phyloP scores from a whole-genome alignment of 2,329 filamentous ascomycete species.

The Alternaria rosae region DNA sequence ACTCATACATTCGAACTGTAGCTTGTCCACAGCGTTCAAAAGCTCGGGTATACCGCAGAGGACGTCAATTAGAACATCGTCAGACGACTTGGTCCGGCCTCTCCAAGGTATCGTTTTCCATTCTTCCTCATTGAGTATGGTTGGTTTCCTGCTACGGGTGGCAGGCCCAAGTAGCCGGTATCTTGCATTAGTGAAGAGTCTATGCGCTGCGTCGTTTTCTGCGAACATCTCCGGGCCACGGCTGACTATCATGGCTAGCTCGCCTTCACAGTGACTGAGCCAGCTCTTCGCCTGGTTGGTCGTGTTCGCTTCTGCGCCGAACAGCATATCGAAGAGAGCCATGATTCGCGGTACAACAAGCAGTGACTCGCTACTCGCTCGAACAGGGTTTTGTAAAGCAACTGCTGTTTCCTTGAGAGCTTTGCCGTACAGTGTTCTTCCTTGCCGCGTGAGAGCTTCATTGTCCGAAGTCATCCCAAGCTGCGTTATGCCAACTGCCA shows the following conservation, averaged over 20 bases:
- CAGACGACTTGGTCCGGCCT: conserved; percentile 39
- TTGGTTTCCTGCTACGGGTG: conserved; percentile 48
- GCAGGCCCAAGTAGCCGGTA: conserved; percentile 28
- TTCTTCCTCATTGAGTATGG: conserved; percentile 36
- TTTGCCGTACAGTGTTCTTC: conserved; percentile 34
- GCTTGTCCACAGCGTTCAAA: conserved; percentile 38
- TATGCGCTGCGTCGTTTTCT: conserved; percentile 25
- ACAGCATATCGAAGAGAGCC: conserved; percentile 40
- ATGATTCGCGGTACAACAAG: conserved; percentile 35
- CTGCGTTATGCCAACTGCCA: conserved; percentile 35
- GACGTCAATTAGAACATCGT: conserved; percentile 47
- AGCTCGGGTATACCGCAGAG: conserved; percentile 42
- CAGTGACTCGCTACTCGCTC: conserved; percentile 31
- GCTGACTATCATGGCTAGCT: conserved; percentile 31
- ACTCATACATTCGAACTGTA: conserved; percentile 8
- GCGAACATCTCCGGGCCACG: conserved; percentile 28
- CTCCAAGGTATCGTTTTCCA: conserved; percentile 51
- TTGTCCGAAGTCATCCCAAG: conserved; percentile 30
- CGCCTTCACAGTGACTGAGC: conserved; percentile 39
- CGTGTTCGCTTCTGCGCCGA: conserved; percentile 31
- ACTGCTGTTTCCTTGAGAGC: conserved; percentile 32
- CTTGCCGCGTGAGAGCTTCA: conserved; percentile 23
- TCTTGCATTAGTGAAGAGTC: conserved; percentile 34
- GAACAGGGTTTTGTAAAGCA: conserved; percentile 25
- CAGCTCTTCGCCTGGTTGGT: conserved; percentile 35